Conservation (phyloP, 371 early-diverging fungal genomes). For the Lichtheimia ramosa region DNA sequence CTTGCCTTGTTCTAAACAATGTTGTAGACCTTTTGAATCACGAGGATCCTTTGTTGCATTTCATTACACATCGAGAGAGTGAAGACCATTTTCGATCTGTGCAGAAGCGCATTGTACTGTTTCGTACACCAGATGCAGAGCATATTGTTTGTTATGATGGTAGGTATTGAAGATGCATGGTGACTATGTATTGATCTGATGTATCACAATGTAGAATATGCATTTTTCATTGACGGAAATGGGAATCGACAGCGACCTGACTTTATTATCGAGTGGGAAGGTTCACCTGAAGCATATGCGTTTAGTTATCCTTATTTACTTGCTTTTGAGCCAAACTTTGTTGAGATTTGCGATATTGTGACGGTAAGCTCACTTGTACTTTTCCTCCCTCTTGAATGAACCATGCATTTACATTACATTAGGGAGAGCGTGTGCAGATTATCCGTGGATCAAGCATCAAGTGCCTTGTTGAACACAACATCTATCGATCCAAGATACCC, state of each 20-base stretch:
- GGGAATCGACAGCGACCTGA: slow-evolving; percentile 16
- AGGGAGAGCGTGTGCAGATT: slow-evolving; percentile 55
- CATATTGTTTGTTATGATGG: slow-evolving; percentile 47
- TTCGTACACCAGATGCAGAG: slow-evolving; percentile 25
- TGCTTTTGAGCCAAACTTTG: slow-evolving; percentile 26
- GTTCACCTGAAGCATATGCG: slow-evolving; percentile 25
- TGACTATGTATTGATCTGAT: neutral
- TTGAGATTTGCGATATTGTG: slow-evolving; percentile 23
- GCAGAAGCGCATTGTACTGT: slow-evolving; percentile 30
- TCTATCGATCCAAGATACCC: slow-evolving; percentile 11
- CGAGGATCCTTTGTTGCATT: slow-evolving; percentile 27
- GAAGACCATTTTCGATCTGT: slow-evolving; percentile 15
- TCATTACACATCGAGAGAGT: slow-evolving; percentile 31
- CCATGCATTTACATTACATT: neutral
- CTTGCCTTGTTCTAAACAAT: neutral
- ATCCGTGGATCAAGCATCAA: slow-evolving; percentile 52
- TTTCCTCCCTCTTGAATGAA: neutral
- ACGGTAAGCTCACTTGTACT: slow-evolving; percentile 17
- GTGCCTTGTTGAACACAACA: slow-evolving; percentile 36
- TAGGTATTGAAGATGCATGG: slow-evolving; percentile 10
- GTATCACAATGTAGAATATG: slow-evolving; percentile 16
- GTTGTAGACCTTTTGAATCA: slow-evolving; percentile 31
- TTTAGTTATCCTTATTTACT: slow-evolving; percentile 26
- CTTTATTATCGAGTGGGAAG: slow-evolving; percentile 34
- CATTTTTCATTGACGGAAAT: slow-evolving; percentile 26